phyloP scores from a whole-genome alignment of 805 yeast genomes.

The Cyberlindnera misumaiensis region DNA sequence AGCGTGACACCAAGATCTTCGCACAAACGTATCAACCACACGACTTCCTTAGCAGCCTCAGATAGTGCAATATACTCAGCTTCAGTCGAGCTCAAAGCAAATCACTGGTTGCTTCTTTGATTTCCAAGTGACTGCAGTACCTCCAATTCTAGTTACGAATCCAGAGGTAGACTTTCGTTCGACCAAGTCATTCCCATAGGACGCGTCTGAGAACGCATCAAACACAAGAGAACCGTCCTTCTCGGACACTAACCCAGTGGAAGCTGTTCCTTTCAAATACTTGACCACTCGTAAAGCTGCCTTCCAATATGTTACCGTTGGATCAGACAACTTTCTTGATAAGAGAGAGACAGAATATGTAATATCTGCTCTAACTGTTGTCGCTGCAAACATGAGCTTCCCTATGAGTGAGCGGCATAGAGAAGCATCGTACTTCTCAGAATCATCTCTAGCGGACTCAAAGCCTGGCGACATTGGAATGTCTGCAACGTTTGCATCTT shows the following conservation, averaged over 20 bases:
- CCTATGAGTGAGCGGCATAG: slow-evolving; percentile 3
- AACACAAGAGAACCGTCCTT: not conserved
- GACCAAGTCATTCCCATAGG: not conserved
- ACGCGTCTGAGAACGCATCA: slow-evolving; percentile 1
- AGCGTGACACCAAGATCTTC: not conserved
- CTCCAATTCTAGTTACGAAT: not conserved
- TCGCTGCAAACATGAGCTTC: slow-evolving; percentile 3
- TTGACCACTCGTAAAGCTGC: not conserved
- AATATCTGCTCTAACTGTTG: slow-evolving; percentile 2
- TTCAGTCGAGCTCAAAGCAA: slow-evolving; percentile 4
- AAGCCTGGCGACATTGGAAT: slow-evolving; percentile 1
- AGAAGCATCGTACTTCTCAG: not conserved
- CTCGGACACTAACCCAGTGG: not conserved
- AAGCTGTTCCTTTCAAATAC: slow-evolving; percentile 1
- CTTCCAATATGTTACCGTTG: not conserved
- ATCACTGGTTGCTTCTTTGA: slow-evolving; percentile 1
- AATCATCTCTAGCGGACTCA: not conserved
- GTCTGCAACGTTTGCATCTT: not conserved
- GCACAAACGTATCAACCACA: slow-evolving; percentile 1
- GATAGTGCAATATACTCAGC: slow-evolving; percentile 4
- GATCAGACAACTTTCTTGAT: not conserved
- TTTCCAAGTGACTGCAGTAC: slow-evolving; percentile 3
- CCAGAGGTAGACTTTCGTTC: slow-evolving; percentile 2
- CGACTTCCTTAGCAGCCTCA: not conserved
- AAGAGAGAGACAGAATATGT: not conserved